phyloP scores from a whole-genome alignment of 805 yeast genomes.

The Wickerhamia fluorescens region DNA sequence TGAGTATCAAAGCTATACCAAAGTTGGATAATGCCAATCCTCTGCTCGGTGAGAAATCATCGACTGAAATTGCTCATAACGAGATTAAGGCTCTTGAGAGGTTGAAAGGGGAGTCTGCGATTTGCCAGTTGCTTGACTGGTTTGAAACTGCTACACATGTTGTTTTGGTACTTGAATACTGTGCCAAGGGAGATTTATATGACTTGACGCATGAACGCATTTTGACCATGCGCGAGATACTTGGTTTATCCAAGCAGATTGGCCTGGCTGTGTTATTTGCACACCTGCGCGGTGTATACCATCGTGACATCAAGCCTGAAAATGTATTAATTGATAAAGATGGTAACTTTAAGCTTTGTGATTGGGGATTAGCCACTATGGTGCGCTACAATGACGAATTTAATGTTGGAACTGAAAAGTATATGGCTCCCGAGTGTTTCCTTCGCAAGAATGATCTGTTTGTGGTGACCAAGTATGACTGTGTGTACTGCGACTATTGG shows the following conservation, averaged over 20 bases:
- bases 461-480: constrained; percentile 26
- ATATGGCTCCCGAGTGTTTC: constrained; percentile 51
- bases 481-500: constrained; percentile 46
- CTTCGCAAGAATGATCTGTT: constrained; percentile 8
- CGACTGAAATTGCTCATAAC: constrained; percentile 39
- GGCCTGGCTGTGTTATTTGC: constrained; percentile 45
- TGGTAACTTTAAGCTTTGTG: constrained; percentile 51
- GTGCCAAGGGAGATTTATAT: constrained; percentile 60
- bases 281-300: constrained; percentile 51
- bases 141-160: constrained; percentile 48
- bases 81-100: constrained; percentile 39
- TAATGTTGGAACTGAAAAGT: constrained; percentile 51
- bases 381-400: constrained; percentile 20
- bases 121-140: constrained; percentile 51
- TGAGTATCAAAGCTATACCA: constrained; percentile 51
- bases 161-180: constrained; percentile 59
- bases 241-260: constrained; percentile 36
- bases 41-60: constrained; percentile 4
- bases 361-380: constrained; percentile 45
- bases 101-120: constrained; percentile 37
- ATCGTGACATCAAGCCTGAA: constrained; percentile 54
- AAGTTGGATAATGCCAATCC: constrained; percentile 36
- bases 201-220: constrained; percentile 39
- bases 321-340: constrained; percentile 46
- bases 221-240: constrained; percentile 7